A percentile compares a stretch with the other conserved stretches of the same genome.
Conservation (phyloP, 208 protist genomes). For the Crithidia sp. region DNA sequence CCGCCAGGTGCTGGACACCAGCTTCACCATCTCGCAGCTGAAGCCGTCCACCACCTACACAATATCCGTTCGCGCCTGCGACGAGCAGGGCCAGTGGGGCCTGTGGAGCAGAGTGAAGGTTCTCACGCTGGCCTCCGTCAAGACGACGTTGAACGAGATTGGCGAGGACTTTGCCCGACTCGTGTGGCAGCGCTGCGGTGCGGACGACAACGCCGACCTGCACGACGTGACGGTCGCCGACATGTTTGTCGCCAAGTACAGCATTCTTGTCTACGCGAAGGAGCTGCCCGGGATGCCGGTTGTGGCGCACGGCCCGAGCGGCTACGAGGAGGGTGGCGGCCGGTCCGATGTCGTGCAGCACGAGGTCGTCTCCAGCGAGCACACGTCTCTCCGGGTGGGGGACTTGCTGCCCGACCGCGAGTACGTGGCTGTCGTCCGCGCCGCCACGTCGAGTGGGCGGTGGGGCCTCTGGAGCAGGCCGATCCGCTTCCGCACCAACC, state of each 20-base stretch:
- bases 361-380: constrained; percentile 72
- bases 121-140: constrained; percentile 83
- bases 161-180: constrained; percentile 92
- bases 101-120: constrained; percentile 79
- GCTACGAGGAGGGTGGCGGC: constrained; percentile 73
- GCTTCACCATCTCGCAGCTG: constrained; percentile 88
- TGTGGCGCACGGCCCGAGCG: constrained; percentile 53
- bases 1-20: constrained; percentile 81
- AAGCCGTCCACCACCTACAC: constrained; percentile 81
- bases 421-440: constrained; percentile 89
- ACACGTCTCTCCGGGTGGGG: constrained; percentile 81
- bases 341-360: constrained; percentile 68
- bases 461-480: constrained; percentile 91
- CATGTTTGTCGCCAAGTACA: constrained; percentile 81
- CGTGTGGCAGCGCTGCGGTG: constrained; percentile 80
- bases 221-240: constrained; percentile 49
- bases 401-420: constrained; percentile 84
- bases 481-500: constrained; percentile 86
- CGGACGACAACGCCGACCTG: constrained; percentile 29
- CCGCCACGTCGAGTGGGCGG: constrained; percentile 75
- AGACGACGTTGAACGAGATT: constrained; percentile 87
- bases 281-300: constrained; percentile 40
- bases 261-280: constrained; percentile 76
- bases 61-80: constrained; percentile 87
- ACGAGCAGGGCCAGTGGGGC: constrained; percentile 86